phyloP scores from a whole-genome alignment of 192 early-diverging fungal genomes.

The Coemansia sp. region DNA sequence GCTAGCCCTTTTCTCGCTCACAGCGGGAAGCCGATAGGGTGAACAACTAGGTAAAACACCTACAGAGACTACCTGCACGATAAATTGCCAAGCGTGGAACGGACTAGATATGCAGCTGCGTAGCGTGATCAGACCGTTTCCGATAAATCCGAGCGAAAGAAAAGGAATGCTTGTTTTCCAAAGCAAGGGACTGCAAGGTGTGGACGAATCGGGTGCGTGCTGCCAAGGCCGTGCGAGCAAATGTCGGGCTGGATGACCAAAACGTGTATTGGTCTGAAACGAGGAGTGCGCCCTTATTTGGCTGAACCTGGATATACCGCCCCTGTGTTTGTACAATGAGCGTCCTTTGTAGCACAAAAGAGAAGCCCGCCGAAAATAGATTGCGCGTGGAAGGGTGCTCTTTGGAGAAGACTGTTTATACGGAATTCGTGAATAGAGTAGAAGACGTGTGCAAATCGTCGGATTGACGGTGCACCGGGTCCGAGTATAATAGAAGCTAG shows the following conservation, averaged over 20 bases:
- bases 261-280: background rate
- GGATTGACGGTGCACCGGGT: background rate
- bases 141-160: constrained; percentile 6
- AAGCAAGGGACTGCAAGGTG: constrained; percentile 18
- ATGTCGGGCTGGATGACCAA: background rate
- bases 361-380: background rate
- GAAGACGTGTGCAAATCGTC: constrained; percentile 12
- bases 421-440: constrained; percentile 9
- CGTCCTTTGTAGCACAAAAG: constrained; percentile 13
- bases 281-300: constrained; percentile 1
- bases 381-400: constrained; percentile 3
- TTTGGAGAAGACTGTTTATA: constrained; percentile 3
- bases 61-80: constrained; percentile 5
- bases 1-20: background rate
- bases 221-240: constrained; percentile 14
- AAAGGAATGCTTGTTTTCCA: background rate
- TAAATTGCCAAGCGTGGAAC: constrained; percentile 2
- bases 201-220: constrained; percentile 10
- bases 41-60: constrained; percentile 4
- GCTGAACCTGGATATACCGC: constrained; percentile 3
- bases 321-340: constrained; percentile 15
- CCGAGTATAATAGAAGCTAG: too few species aligned
- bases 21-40: constrained; percentile 8
- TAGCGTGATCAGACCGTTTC: constrained; percentile 17
- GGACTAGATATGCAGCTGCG: background rate